Percentiles rank a stretch among this genome's conserved stretches.
These are phyloP conservation scores for Colletotrichum karsti DNA, from an alignment of 2,329 filamentous ascomycete species.

Conservation along the genomic window DNA sequence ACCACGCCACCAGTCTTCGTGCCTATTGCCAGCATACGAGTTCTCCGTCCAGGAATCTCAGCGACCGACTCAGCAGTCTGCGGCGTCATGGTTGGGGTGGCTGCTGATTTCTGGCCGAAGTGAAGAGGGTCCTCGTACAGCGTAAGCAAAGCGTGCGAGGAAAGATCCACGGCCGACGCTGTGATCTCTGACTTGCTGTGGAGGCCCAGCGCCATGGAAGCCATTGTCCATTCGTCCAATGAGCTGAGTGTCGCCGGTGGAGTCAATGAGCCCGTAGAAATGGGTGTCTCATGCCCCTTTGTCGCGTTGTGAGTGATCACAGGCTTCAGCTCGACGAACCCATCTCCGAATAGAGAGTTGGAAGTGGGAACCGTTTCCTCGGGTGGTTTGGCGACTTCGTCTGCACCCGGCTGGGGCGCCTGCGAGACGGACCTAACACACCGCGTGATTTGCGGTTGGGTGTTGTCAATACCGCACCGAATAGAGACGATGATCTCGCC, in stretches of 20 bases:
- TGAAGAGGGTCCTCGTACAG: conserved; percentile 79
- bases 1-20: conserved; percentile 81
- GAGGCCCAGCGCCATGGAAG: conserved; percentile 2
- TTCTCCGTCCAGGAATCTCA: conserved; percentile 86
- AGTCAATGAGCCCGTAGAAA: conserved; percentile 21
- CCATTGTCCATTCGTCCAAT: conserved; percentile 25
- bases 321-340: background rate
- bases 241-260: conserved; percentile 18
- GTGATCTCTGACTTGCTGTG: conserved; percentile 71
- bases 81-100: conserved; percentile 53
- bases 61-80: conserved; percentile 31
- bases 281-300: conserved; percentile 1
- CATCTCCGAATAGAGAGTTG: conserved; percentile 39
- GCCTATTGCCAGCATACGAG: conserved; percentile 82
- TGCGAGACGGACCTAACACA: conserved; percentile 45
- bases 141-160: conserved; percentile 75
- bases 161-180: conserved; percentile 76
- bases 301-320: background rate
- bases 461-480: conserved; percentile 73
- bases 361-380: background rate
- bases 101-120: conserved; percentile 58
- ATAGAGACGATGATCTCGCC: conserved; percentile 83
- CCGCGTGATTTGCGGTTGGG: conserved; percentile 53
- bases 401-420: background rate
- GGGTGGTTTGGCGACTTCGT: background rate